Conservation (phyloP, 192 early-diverging fungal species). For the Podila epicladia region DNA sequence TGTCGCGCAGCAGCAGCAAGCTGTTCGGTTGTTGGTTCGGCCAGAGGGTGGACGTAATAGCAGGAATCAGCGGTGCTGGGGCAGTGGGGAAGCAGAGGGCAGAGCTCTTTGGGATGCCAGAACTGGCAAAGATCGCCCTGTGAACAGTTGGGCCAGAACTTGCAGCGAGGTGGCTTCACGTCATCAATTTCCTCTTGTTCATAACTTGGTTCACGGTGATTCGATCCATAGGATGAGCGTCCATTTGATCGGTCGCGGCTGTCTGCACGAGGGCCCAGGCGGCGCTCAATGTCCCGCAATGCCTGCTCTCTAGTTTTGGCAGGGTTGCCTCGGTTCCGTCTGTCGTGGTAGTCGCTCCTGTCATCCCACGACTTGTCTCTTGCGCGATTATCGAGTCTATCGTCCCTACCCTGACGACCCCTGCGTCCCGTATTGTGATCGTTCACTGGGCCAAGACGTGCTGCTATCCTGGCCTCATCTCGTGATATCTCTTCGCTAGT, state of each 20-base stretch:
- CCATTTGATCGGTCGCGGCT: background rate
- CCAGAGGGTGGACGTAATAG: constrained; percentile 50
- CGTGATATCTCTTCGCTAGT: constrained; percentile 18
- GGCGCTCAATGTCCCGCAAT: constrained; percentile 2
- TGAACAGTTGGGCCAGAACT: constrained; percentile 55
- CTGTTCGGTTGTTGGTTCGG: constrained; percentile 44
- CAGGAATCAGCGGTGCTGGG: constrained; percentile 48
- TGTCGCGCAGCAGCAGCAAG: constrained; percentile 37
- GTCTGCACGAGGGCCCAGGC: background rate
- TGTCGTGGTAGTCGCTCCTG: background rate
- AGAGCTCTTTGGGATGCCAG: constrained; percentile 54
- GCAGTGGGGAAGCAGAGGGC: constrained; percentile 48
- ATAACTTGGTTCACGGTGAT: background rate
- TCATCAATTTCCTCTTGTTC: background rate
- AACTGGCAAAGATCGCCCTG: constrained; percentile 45
- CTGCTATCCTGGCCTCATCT: constrained; percentile 25
- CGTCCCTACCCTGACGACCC: constrained; percentile 18
- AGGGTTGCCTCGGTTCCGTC: constrained; percentile 2
- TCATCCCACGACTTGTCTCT: background rate
- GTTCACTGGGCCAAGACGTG: constrained; percentile 23
- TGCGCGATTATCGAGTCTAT: constrained; percentile 10
- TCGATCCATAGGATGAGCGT: background rate
- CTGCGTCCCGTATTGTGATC: background rate
- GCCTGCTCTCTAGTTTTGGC: background rate
- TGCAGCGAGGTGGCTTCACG: constrained; percentile 22